A percentile compares a stretch with the other conserved stretches of the same genome.
These are phyloP conservation scores for Fusarium acutatum DNA, from an alignment of 2,329 filamentous ascomycete species.

Conservation along the genomic window DNA sequence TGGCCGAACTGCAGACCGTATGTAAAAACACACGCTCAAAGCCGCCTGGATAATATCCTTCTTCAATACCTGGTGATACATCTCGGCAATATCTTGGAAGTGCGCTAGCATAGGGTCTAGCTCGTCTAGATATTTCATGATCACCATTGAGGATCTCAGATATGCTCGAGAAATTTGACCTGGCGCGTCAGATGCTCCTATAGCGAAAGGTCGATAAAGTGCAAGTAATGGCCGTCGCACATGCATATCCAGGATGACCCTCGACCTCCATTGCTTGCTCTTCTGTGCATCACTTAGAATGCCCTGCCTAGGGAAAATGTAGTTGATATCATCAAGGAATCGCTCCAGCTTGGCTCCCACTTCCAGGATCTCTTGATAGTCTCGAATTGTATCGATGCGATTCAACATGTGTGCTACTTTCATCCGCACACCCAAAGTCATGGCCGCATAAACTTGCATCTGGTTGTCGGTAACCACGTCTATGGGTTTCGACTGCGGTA, in stretches of 20 bases:
- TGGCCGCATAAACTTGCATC: conserved; percentile 62
- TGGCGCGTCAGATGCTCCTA: conserved; percentile 60
- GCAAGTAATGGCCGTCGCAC: conserved; percentile 61
- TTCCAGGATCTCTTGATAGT: conserved; percentile 63
- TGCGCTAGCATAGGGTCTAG: conserved; percentile 57
- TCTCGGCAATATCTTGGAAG: conserved; percentile 58
- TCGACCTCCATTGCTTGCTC: conserved; percentile 61
- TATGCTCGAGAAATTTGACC: conserved; percentile 62
- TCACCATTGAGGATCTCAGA: conserved; percentile 62
- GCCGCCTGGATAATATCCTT: conserved; percentile 64
- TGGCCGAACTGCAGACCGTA: conserved; percentile 48
- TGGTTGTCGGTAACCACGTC: conserved; percentile 63
- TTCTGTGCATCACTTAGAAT: conserved; percentile 53
- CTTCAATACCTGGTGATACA: conserved; percentile 63
- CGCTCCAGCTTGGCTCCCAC: conserved; percentile 62
- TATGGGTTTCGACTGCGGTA: conserved; percentile 59
- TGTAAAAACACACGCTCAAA: conserved; percentile 65
- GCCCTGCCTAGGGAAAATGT: conserved; percentile 58
- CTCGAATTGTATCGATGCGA: conserved; percentile 60
- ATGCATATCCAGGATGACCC: conserved; percentile 63
- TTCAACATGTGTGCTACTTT: conserved; percentile 60
- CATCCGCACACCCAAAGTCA: conserved; percentile 59
- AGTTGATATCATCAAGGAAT: conserved; percentile 63
- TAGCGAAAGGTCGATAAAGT: conserved; percentile 63
- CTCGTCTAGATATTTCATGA: conserved; percentile 65